Conservation (phyloP, 306 rosid genomes). For the Abrus precatorius region DNA sequence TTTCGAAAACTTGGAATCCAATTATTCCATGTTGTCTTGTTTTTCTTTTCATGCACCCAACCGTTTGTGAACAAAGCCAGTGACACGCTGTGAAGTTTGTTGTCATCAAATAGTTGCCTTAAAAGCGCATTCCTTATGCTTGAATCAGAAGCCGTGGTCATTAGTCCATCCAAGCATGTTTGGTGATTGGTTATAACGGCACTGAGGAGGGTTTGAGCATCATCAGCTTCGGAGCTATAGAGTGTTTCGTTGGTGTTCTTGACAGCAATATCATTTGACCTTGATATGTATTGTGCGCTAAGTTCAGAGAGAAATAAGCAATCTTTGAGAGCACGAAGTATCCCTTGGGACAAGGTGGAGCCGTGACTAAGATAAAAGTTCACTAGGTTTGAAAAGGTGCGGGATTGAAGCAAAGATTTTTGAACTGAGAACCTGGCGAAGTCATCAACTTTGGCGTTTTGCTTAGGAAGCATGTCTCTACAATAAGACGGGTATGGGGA, state of each 20-base stretch:
- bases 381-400: constrained; percentile 3
- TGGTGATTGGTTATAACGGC: no score
- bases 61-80: no score
- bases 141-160: no score
- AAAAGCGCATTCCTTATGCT: no score
- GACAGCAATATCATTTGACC: background rate
- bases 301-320: constrained; percentile 55
- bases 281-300: constrained; percentile 54
- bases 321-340: constrained; percentile 62
- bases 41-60: no score
- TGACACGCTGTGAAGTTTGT: no score
- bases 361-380: constrained; percentile 42
- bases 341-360: constrained; percentile 43
- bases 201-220: no score
- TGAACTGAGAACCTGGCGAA: constrained; percentile 54
- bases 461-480: constrained; percentile 52
- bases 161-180: no score
- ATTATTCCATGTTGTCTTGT: no score
- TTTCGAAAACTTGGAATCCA: no score
- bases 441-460: constrained; percentile 44
- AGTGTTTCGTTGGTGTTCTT: background rate
- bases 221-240: no score
- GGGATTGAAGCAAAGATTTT: constrained; percentile 57
- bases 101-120: no score
- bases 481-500: constrained; percentile 65